phyloP scores from a whole-genome alignment of 2,329 filamentous ascomycete species.

The Cytospora chrysosperma region DNA sequence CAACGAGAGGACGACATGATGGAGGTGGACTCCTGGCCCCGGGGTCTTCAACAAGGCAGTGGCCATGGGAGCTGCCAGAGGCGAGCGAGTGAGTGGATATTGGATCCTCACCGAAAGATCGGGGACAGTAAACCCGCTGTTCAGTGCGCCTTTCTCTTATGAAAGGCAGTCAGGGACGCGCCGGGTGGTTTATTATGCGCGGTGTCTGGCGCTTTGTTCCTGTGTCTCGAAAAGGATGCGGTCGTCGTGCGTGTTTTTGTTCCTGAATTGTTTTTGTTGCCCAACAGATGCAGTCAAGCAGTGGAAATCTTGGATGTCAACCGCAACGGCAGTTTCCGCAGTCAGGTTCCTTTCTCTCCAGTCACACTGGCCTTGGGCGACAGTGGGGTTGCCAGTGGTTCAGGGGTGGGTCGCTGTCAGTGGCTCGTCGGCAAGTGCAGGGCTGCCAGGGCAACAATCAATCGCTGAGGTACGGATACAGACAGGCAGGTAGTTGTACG shows the following conservation, averaged over 20 bases:
- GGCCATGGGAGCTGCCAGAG: slow-evolving; percentile 12
- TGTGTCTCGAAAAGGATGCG: slow-evolving; percentile 11
- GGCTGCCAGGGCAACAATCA: slow-evolving; percentile 12
- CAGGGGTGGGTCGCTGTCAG: not conserved
- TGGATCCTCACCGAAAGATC: slow-evolving; percentile 18
- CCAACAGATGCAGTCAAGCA: not conserved
- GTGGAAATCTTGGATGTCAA: slow-evolving; percentile 16
- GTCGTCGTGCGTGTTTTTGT: not conserved
- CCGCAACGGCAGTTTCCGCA: slow-evolving; percentile 11
- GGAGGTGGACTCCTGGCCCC: not conserved
- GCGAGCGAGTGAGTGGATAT: not conserved
- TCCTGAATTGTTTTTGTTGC: slow-evolving; percentile 14
- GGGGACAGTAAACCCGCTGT: slow-evolving; percentile 10
- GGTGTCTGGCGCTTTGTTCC: slow-evolving; percentile 4
- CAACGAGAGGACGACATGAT: not conserved
- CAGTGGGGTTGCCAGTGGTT: not conserved
- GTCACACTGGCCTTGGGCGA: too few species aligned
- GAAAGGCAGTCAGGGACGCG: slow-evolving; percentile 3
- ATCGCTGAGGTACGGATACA: too few species aligned
- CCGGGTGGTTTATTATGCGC: not conserved
- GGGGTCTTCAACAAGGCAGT: not conserved
- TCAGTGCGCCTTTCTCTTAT: not conserved
- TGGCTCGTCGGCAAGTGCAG: not conserved
- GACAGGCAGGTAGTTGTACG: too few species aligned
- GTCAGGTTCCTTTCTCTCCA: not conserved